phyloP scores from a whole-genome alignment of 2,329 filamentous ascomycete species.

The Pezicula rhizophila region DNA sequence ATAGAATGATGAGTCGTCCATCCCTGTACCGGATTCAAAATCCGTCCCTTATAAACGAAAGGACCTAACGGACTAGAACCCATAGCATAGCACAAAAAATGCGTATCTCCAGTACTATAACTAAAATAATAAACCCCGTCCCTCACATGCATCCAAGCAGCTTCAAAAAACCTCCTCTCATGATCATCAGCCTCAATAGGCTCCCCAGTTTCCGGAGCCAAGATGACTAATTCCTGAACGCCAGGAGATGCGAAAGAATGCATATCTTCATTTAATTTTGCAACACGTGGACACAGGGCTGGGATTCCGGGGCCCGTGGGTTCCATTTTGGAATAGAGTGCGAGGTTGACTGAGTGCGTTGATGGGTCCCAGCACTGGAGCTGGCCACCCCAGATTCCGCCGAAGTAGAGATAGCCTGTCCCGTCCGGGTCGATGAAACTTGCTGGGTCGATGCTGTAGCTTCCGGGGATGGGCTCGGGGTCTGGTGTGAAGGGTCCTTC shows the following conservation, averaged over 20 bases:
- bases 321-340: conserved; percentile 52
- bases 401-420: conserved; percentile 66
- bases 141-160: conserved; percentile 73
- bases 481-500: conserved; percentile 67
- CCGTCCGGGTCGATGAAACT: conserved; percentile 69
- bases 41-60: conserved; percentile 65
- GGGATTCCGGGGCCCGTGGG: conserved; percentile 45
- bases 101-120: conserved; percentile 74
- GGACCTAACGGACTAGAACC: conserved; percentile 61
- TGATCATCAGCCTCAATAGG: conserved; percentile 63
- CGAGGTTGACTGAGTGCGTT: conserved; percentile 53
- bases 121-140: conserved; percentile 66
- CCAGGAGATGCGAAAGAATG: conserved; percentile 43
- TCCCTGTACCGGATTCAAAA: conserved; percentile 69
- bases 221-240: conserved; percentile 56
- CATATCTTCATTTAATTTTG: conserved; percentile 60
- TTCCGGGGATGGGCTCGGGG: conserved; percentile 57
- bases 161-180: conserved; percentile 72
- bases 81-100: conserved; percentile 65
- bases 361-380: conserved; percentile 64
- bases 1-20: conserved; percentile 82
- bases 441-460: conserved; percentile 73
- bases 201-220: conserved; percentile 51
- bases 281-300: conserved; percentile 63
- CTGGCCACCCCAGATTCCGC: conserved; percentile 76